Evolutionary conservation across 2,329 filamentous ascomycete species (phyloP).

Genomic region (Cladosporium oxysporum): DNA sequence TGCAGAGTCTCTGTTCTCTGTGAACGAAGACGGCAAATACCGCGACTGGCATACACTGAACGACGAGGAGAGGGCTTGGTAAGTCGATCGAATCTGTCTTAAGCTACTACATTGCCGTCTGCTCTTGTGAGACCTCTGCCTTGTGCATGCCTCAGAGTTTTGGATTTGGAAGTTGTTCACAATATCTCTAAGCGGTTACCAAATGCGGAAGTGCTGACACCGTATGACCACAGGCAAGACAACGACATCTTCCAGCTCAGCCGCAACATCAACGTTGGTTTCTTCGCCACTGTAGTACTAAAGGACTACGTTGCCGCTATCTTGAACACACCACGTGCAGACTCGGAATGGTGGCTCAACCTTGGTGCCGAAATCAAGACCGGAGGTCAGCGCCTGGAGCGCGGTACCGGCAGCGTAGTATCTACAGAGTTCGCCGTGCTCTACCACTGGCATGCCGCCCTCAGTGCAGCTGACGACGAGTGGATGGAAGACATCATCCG

Average conservation of each 20-base stretch:
- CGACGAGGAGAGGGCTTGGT: constrained; percentile 40
- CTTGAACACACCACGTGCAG: constrained; percentile 47
- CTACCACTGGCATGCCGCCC: constrained; percentile 51
- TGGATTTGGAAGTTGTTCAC: accelerated
- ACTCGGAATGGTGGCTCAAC: constrained; percentile 50
- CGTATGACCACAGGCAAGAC: constrained; percentile 43
- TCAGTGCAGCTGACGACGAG: constrained; percentile 47
- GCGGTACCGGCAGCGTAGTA: constrained; percentile 48
- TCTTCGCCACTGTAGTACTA: constrained; percentile 49
- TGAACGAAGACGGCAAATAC: constrained; percentile 50
- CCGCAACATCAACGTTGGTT: constrained; percentile 51
- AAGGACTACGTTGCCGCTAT: constrained; percentile 52
- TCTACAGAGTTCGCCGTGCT: constrained; percentile 51
- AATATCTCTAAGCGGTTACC: background rate
- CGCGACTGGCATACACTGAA: constrained; percentile 42
- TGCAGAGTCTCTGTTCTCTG: constrained; percentile 41
- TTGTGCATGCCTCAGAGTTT: background rate
- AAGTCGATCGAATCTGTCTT: constrained; percentile 21
- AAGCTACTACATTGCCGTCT: background rate
- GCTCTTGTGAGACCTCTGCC: constrained; percentile 12
- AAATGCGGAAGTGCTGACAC: background rate
- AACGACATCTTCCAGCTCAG: constrained; percentile 52
- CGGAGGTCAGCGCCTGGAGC: constrained; percentile 42
- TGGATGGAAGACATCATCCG: constrained; percentile 49
- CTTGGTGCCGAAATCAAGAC: constrained; percentile 45